Evolutionary conservation across 371 early-diverging fungal genomes (phyloP), one percentile per base, ranked within the genome.

Genomic region (Cokeromyces recurvatus): DNA sequence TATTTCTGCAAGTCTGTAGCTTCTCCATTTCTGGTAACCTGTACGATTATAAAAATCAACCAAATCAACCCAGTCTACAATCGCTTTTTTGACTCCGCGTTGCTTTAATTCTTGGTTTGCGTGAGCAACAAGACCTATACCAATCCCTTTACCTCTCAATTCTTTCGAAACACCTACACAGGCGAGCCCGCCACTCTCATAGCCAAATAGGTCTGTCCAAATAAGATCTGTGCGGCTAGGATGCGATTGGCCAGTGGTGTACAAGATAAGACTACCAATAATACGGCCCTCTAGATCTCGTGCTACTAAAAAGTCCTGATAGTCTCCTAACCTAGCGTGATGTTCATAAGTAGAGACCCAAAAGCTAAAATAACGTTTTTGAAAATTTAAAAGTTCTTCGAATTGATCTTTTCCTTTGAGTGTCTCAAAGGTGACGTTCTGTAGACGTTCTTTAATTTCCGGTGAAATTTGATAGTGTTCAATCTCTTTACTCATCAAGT

Each of bases 1-100:
- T 15, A 51, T 42, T 38, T 32, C 42, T n/a, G 35, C 59, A 48
- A 53, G 53, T 46, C 55, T 62, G 53, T 69, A 73, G 29, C 65
- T 59, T 53, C 68, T 53, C 74, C 71, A 74, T 15, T 49, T 57
- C n/a, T 60, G 46, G 48, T 75, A 75, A 4, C 59, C 60, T 20
- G 64, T 57, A 24, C 61, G 60, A 48, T 55, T 37, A 45, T 71
- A 71, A 36, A 75, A 69, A n/a, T 62, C 66, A 16, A 64, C 36
- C n/a, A 58, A 41, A 37, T 69, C 76, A 16, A 71, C 76, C 76
- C 76, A 75, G 47, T 75, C 76, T 5, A 75, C 70, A 48, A 66
- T 69, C 1, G 62, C 46, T 32, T 54, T 59, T 16, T 55, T 24
- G 11, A 71, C 72, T 6, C 70, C 66, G 27, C 76, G 65, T 16